phyloP scores from a whole-genome alignment of 1,139 yeast genomes.

The Candida neerlandica region DNA sequence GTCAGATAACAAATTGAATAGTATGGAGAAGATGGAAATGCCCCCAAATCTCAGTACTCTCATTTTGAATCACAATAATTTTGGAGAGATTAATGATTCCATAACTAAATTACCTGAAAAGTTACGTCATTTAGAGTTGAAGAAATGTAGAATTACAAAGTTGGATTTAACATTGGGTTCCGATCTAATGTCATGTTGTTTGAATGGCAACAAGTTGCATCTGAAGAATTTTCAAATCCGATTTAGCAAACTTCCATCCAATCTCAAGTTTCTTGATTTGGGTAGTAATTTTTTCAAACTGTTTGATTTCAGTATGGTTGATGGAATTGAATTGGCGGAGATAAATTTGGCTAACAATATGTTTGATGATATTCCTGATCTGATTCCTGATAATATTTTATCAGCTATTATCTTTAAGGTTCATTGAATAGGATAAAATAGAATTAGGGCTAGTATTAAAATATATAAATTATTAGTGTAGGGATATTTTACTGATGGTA shows the following conservation, averaged over 20 bases:
- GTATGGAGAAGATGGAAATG: conserved; percentile 8
- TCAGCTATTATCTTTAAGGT: conserved; percentile 13
- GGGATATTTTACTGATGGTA: not conserved
- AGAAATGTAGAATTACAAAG: conserved; percentile 14
- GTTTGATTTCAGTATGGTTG: conserved; percentile 14
- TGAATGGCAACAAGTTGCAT: conserved; percentile 14
- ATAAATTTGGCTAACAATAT: conserved; percentile 17
- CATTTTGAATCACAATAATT: conserved; percentile 11
- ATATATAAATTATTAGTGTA: not conserved
- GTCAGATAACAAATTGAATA: conserved; percentile 11
- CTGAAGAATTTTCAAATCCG: conserved; percentile 8
- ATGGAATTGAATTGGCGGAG: conserved; percentile 13
- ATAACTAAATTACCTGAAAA: conserved; percentile 11
- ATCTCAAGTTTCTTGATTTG: conserved; percentile 17
- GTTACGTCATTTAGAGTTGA: conserved; percentile 16
- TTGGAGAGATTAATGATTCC: conserved; percentile 9
- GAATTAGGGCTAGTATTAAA: not conserved
- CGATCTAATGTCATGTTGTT: conserved; percentile 11
- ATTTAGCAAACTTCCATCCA: conserved; percentile 7
- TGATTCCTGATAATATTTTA: conserved; percentile 14
- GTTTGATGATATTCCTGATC: conserved; percentile 21
- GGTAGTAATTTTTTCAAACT: conserved; percentile 15
- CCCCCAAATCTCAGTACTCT: conserved; percentile 13
- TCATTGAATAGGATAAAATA: not conserved
- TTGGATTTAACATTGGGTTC: conserved; percentile 8